Evolutionary conservation across 495 filamentous ascomycete species (phyloP).

Genomic region (Hypoxylon intermedium): DNA sequence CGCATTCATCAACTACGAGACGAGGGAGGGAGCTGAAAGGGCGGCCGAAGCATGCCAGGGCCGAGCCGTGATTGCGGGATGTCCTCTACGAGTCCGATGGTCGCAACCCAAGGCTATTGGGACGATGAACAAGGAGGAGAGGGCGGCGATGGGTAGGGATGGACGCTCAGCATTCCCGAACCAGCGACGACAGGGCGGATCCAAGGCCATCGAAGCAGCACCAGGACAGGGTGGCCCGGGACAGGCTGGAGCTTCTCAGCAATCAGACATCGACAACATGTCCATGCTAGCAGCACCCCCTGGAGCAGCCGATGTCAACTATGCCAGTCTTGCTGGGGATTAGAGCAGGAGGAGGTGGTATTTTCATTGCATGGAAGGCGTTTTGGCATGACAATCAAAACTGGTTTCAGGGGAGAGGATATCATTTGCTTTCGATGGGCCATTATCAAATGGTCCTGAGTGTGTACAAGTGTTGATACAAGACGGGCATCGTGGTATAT

Average conservation of each 20-base stretch:
- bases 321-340: conserved; percentile 85
- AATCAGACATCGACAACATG: conserved; percentile 58
- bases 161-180: conserved; percentile 64
- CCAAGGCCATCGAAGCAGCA: conserved; percentile 45
- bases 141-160: conserved; percentile 75
- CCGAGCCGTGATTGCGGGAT: conserved; percentile 81
- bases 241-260: too few relatives aligned
- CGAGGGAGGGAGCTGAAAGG: conserved; percentile 79
- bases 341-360: conserved; percentile 45
- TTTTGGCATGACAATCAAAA: conserved; percentile 50
- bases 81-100: conserved; percentile 89
- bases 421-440: conserved; percentile 14
- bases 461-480: conserved; percentile 34
- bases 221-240: conserved; percentile 43
- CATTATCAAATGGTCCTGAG: conserved; percentile 40
- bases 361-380: conserved; percentile 43
- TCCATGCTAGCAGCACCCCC: conserved; percentile 77
- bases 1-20: conserved; percentile 92
- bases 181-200: conserved; percentile 38
- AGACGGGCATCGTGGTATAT: conserved; percentile 41
- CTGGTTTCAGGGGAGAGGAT: conserved; percentile 45
- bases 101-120: conserved; percentile 89
- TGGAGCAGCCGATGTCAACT: conserved; percentile 79
- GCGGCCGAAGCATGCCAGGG: conserved; percentile 87
- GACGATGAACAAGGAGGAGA: conserved; percentile 83